These are phyloP conservation scores for Polytolypa hystricis DNA, from an alignment of 2,329 filamentous ascomycete genomes.

Conservation along the genomic window DNA sequence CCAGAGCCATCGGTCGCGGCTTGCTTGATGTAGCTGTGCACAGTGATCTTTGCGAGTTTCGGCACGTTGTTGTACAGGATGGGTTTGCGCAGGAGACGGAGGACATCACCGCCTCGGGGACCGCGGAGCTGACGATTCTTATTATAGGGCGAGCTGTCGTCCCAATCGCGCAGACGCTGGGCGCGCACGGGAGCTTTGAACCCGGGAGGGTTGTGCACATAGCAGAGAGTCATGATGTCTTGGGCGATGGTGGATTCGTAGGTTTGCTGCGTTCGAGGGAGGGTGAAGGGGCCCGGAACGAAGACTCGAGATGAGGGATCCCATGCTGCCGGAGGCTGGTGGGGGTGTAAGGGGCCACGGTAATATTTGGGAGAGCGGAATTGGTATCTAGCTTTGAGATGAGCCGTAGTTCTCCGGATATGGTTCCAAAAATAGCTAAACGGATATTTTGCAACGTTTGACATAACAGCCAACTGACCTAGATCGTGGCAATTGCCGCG, in stretches of 20 bases:
- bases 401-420: conserved; percentile 5
- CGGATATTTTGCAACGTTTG: too few species aligned
- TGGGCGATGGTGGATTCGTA: conserved; percentile 76
- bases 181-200: conserved; percentile 46
- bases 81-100: conserved; percentile 41
- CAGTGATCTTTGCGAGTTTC: conserved; percentile 64
- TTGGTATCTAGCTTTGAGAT: conserved; percentile 60
- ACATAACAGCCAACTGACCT: too few species aligned
- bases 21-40: conserved; percentile 64
- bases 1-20: conserved; percentile 59
- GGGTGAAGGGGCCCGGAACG: conserved; percentile 79
- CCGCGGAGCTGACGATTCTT: conserved; percentile 78
- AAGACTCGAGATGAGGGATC: conserved; percentile 83
- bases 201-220: conserved; percentile 75
- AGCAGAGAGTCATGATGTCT: conserved; percentile 80
- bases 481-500: conserved; percentile 35
- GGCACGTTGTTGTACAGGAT: conserved; percentile 77
- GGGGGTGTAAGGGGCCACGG: conserved; percentile 82
- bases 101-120: conserved; percentile 62
- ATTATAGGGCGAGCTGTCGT: conserved; percentile 85
- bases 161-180: conserved; percentile 71
- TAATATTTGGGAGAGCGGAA: conserved; percentile 91
- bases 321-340: conserved; percentile 77
- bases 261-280: conserved; percentile 79
- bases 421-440: too few species aligned